phyloP scores from a whole-genome alignment of 31 red algal species.

The Asparagopsis taxiformis region DNA sequence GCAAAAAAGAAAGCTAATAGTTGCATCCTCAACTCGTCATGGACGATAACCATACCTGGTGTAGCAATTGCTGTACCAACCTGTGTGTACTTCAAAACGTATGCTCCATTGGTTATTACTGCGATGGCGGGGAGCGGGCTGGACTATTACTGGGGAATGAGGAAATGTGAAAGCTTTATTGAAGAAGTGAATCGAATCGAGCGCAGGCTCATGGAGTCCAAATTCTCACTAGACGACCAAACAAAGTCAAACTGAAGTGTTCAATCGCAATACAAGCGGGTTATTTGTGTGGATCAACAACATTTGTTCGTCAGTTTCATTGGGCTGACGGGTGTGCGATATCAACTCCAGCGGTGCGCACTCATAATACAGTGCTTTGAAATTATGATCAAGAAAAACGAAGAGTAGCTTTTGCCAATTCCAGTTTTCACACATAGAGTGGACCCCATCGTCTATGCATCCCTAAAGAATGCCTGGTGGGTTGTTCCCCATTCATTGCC shows the following conservation, averaged over 20 bases:
- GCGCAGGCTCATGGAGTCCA: slow-evolving; percentile 16
- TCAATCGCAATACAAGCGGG: too few species aligned
- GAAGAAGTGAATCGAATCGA: slow-evolving; percentile 44
- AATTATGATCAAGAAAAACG: too few species aligned
- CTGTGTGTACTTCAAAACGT: slow-evolving; percentile 19
- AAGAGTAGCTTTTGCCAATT: too few species aligned
- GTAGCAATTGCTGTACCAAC: slow-evolving; percentile 34
- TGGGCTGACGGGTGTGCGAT: too few species aligned
- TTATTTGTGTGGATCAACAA: too few species aligned
- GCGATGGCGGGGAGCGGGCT: slow-evolving; percentile 37
- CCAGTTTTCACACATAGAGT: too few species aligned
- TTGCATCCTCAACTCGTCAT: slow-evolving; percentile 50
- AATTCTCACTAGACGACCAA: not conserved
- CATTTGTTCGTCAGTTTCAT: too few species aligned
- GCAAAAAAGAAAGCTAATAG: slow-evolving; percentile 28
- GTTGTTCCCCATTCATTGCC: too few species aligned
- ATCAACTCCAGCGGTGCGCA: too few species aligned
- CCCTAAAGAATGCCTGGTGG: too few species aligned
- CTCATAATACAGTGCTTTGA: too few species aligned
- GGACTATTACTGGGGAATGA: slow-evolving; percentile 46
- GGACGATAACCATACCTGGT: slow-evolving; percentile 37
- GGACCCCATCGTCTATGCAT: too few species aligned
- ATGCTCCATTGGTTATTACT: slow-evolving; percentile 45
- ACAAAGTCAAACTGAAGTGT: not conserved
- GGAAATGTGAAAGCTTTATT: slow-evolving; percentile 37